Conservation (phyloP, 129 eudicot genomes). For the Lactuca sativa region DNA sequence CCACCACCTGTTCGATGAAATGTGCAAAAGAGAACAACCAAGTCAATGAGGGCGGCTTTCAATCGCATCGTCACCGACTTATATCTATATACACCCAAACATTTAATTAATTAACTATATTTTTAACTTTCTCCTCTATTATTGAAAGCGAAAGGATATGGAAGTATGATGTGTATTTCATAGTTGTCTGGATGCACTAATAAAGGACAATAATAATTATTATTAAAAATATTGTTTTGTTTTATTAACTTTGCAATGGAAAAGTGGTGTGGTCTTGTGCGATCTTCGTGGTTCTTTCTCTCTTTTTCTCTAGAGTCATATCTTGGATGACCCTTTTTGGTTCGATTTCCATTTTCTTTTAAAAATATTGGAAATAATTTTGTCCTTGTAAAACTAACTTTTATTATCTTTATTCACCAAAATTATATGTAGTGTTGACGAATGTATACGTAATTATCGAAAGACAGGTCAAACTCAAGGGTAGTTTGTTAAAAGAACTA, state of each 20-base stretch:
- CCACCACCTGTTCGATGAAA: not conserved
- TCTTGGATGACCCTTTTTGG: not conserved
- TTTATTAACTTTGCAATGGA: slow-evolving; percentile 3
- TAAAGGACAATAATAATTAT: not conserved
- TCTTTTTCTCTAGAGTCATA: not conserved
- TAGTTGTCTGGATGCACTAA: slow-evolving; percentile 6
- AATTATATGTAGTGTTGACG: too few species aligned
- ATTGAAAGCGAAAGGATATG: slow-evolving; percentile 31
- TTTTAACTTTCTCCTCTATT: not conserved
- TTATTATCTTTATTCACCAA: not conserved
- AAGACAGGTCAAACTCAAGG: too few species aligned
- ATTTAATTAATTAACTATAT: not conserved
- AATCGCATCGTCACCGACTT: slow-evolving; percentile 8
- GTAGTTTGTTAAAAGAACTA: too few species aligned
- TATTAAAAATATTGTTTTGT: slow-evolving; percentile 10
- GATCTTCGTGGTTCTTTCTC: slow-evolving; percentile 5
- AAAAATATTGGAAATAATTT: not conserved
- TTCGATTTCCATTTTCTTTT: not conserved
- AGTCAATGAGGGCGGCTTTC: slow-evolving; percentile 40
- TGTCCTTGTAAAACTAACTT: not conserved
- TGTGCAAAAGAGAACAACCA: not conserved
- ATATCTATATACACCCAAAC: not conserved
- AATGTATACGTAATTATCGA: not conserved
- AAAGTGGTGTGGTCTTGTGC: not conserved
- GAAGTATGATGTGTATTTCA: slow-evolving; percentile 31